Evolutionary conservation across 2,329 filamentous ascomycete species (phyloP), one percentile per base, ranked within the genome.

Genomic region (Cadophora gregata): DNA sequence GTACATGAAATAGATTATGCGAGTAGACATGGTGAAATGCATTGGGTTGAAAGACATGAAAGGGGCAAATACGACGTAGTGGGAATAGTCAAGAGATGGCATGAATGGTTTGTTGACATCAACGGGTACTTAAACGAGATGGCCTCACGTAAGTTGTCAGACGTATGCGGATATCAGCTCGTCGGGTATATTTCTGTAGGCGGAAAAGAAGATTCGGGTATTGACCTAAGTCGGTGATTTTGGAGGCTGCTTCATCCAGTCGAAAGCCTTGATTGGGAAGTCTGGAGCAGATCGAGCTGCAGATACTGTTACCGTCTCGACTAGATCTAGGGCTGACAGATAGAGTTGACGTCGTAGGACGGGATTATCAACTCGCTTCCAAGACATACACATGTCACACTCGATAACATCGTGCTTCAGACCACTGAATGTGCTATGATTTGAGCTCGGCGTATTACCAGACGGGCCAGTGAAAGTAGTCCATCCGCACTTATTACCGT

Each of bases 1-100:
- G 31, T 67, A 63, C 66, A 71, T 68, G 59, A 70, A 68, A 55
- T 63, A 65, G 21, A 64, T 59, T 38, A 66, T 27, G 64, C 58
- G 14, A 1, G 63, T 50, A 56, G 63, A 65, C 69, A 71, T 67
- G 7, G n/a, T 64, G 51, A 47, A 48, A 24, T 58, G 42, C 33
- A 16, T 24, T 24, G 29, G 16, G 14, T 33, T 25, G 16, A 9
- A 24, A 24, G 55, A 14, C 59, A 50, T 50, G 5, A 3, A 33
- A 4, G 6, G 7, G n/a, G n/a, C n/a, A n/a, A n/a, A 6, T 31
- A 7, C 2, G 4, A 27, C 1, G 4, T 12, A 38, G 3, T 38
- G 27, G 19, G 42, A 38, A 50, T 38, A 10, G 12, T 27, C 8
- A 19, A 42, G 31, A 16, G n/a, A 58, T 19, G 21, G 42, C 12